Percentiles rank a stretch among this genome's conserved stretches.
Conservation (phyloP, 805 yeast genomes). For the Saccharomycopsis lassenensis region DNA sequence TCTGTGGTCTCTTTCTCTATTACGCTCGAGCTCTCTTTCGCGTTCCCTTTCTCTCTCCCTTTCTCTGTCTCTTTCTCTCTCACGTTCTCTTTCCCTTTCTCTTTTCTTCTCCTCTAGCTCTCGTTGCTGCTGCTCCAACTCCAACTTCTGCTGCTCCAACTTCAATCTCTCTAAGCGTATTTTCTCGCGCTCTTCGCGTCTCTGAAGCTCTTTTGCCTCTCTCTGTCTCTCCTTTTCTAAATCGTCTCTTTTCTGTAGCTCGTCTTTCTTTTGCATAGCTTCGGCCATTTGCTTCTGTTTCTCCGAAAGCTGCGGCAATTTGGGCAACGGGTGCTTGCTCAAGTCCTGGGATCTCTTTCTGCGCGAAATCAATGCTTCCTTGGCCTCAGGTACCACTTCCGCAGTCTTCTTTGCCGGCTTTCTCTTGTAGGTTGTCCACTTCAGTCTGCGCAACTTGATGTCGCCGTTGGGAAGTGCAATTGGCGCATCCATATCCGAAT, state of each 20-base stretch:
- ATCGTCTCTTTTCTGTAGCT: slow-evolving; percentile 5
- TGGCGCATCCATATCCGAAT: slow-evolving; percentile 11
- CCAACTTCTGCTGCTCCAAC: slow-evolving; percentile 11
- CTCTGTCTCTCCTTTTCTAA: slow-evolving; percentile 8
- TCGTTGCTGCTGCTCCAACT: slow-evolving; percentile 15
- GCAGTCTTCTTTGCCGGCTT: slow-evolving; percentile 1
- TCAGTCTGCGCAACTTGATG: slow-evolving; percentile 33
- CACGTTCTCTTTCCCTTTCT: slow-evolving; percentile 1
- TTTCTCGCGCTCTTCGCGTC: slow-evolving; percentile 5
- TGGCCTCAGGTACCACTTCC: not conserved
- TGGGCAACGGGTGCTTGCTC: slow-evolving; percentile 16
- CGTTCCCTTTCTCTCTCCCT: slow-evolving; percentile 10
- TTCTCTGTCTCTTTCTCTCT: slow-evolving; percentile 2
- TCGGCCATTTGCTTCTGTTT: slow-evolving; percentile 4
- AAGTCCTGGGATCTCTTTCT: slow-evolving; percentile 16
- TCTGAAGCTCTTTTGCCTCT: too few species aligned
- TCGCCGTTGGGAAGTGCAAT: slow-evolving; percentile 21
- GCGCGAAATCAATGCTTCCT: slow-evolving; percentile 6
- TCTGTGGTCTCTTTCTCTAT: slow-evolving; percentile 3
- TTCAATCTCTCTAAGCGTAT: slow-evolving; percentile 8
- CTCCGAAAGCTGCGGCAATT: slow-evolving; percentile 8
- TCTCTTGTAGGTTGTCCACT: slow-evolving; percentile 39
- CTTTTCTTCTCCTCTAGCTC: slow-evolving; percentile 10
- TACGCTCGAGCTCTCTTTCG: slow-evolving; percentile 5
- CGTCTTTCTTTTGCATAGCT: slow-evolving; percentile 3